Evolutionary conservation across 2,329 filamentous ascomycete species (phyloP).

Genomic region (Paecilomyces sp.): DNA sequence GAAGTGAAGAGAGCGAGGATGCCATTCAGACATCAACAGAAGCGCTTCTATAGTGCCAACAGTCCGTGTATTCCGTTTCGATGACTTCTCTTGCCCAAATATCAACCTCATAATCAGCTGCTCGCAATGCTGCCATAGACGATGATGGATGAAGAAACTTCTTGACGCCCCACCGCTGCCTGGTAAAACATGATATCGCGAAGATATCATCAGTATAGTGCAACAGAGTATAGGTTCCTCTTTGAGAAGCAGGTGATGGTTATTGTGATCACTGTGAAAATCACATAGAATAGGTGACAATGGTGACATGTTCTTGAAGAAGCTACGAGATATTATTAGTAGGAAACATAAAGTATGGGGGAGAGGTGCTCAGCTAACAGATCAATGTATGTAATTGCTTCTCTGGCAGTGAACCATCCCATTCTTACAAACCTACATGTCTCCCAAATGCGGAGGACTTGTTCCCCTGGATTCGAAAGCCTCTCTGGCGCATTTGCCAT

Average conservation of each 20-base stretch:
- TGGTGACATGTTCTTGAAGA: constrained; percentile 42
- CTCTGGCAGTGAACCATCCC: constrained; percentile 48
- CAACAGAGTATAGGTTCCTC: constrained; percentile 46
- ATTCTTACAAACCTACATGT: constrained; percentile 45
- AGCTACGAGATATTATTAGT: constrained; percentile 14
- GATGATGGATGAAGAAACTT: constrained; percentile 43
- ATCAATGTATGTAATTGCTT: constrained; percentile 45
- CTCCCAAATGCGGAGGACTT: constrained; percentile 39
- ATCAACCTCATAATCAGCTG: constrained; percentile 45
- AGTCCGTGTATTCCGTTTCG: constrained; percentile 40
- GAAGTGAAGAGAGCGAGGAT: constrained; percentile 45
- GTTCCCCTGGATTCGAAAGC: constrained; percentile 11
- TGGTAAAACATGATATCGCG: constrained; percentile 37
- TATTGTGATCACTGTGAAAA: constrained; percentile 40
- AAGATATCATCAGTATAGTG: constrained; percentile 47
- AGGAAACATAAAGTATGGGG: neutral
- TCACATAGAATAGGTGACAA: constrained; percentile 43
- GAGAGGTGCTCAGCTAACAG: constrained; percentile 21
- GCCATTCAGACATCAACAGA: constrained; percentile 48
- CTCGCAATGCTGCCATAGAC: constrained; percentile 47
- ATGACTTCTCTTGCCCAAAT: constrained; percentile 45
- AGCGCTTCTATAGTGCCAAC: constrained; percentile 47
- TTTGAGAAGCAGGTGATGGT: constrained; percentile 41
- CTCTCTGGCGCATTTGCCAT: constrained; percentile 1
- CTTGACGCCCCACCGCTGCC: constrained; percentile 35